Conservation (phyloP, 441 rosid species). For the Erysimum cheiri region DNA sequence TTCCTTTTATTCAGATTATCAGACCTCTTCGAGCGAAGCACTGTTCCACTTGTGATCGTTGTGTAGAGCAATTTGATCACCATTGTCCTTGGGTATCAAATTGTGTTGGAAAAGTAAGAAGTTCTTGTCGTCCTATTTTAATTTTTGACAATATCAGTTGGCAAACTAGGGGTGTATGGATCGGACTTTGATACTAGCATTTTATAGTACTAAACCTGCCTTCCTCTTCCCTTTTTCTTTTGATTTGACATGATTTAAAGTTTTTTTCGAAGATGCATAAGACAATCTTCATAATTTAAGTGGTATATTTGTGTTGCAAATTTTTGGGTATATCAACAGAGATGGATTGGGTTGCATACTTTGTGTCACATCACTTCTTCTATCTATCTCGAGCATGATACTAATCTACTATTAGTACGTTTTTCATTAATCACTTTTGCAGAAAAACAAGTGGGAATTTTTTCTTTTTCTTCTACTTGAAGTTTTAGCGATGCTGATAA, state of each 20-base stretch:
- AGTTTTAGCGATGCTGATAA: conserved; percentile 84
- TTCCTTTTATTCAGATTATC: conserved; percentile 74
- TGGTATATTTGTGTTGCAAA: conserved; percentile 9
- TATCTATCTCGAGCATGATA: conserved; percentile 41
- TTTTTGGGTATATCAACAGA: conserved; percentile 13
- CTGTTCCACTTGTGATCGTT: conserved; percentile 91
- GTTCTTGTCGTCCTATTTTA: background rate
- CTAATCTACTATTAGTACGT: too few relatives aligned
- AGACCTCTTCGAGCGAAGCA: conserved; percentile 98
- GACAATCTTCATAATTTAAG: background rate
- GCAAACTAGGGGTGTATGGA: background rate
- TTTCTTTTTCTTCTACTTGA: conserved; percentile 84
- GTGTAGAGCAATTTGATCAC: conserved; percentile 99
- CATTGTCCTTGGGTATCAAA: conserved; percentile 99
- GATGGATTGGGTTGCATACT: too few relatives aligned
- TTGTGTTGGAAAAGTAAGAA: conserved; percentile 92
- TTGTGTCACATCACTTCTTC: conserved; percentile 14
- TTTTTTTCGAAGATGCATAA: conserved; percentile 6
- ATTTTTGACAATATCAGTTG: conserved; percentile 14
- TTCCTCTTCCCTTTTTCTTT: conserved; percentile 10
- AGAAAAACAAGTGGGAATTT: conserved; percentile 98
- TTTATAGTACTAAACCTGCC: background rate
- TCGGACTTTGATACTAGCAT: conserved; percentile 20
- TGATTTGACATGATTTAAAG: background rate
- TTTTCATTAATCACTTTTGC: conserved; percentile 40